These are phyloP conservation scores for Trichoderma sp. DNA, from an alignment of 2,329 filamentous ascomycete genomes.

Conservation along the genomic window DNA sequence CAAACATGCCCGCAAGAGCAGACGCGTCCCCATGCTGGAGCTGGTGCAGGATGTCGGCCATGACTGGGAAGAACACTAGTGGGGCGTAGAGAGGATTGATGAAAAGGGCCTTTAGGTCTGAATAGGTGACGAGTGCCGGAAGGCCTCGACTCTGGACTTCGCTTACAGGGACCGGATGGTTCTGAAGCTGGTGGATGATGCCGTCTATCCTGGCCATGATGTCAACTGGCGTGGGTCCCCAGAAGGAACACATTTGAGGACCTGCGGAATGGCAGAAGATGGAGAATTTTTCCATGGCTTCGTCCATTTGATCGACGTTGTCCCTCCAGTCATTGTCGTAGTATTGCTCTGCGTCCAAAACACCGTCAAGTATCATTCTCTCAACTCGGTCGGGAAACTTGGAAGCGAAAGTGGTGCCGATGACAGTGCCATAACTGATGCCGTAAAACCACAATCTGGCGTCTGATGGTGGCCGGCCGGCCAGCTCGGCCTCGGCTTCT, in stretches of 20 bases:
- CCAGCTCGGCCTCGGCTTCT: background rate
- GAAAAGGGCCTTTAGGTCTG: background rate
- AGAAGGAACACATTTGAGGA: background rate
- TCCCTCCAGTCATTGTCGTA: constrained; percentile 25
- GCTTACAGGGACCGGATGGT: background rate
- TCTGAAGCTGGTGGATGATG: background rate
- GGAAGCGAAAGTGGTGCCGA: constrained; percentile 34
- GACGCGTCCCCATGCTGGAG: background rate
- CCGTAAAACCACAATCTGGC: background rate
- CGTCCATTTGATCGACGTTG: constrained; percentile 26
- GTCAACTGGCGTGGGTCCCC: background rate
- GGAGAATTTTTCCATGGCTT: constrained; percentile 25
- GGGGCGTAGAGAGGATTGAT: background rate
- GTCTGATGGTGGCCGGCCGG: background rate
- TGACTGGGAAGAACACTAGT: background rate
- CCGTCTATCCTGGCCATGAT: background rate
- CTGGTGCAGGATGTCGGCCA: background rate
- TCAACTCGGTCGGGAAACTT: constrained; percentile 27
- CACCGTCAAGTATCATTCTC: constrained; percentile 27
- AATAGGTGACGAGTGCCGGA: background rate
- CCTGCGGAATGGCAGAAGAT: constrained; percentile 9
- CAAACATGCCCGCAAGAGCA: background rate
- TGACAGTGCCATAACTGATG: constrained; percentile 34
- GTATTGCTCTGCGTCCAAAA: constrained; percentile 27
- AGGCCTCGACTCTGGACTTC: background rate